These are phyloP conservation scores for Stromatinia cepivora DNA, from an alignment of 2,329 filamentous ascomycete genomes.

Conservation along the genomic window DNA sequence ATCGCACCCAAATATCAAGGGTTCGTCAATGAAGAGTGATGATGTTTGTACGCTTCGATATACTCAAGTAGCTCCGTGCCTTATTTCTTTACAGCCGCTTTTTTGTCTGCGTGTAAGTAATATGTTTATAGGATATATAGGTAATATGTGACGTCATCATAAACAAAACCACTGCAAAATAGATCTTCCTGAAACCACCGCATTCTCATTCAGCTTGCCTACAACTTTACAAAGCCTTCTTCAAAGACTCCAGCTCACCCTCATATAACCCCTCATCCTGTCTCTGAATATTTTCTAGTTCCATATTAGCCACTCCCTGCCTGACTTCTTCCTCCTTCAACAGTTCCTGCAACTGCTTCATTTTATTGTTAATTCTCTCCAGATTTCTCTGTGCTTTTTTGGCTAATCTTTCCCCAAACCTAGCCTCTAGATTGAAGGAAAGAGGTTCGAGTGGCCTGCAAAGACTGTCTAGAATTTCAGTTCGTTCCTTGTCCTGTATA, in stretches of 20 bases:
- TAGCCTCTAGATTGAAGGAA: slow-evolving; percentile 4
- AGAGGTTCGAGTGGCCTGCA: background rate
- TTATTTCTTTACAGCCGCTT: too few species aligned
- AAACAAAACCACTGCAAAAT: background rate
- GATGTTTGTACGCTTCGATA: too few species aligned
- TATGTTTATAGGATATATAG: background rate
- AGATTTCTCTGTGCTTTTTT: background rate
- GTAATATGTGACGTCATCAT: background rate
- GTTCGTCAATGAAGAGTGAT: background rate
- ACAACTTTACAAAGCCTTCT: background rate
- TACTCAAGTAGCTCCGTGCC: too few species aligned
- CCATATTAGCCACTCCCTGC: background rate
- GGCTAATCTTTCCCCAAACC: background rate
- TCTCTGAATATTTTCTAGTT: background rate
- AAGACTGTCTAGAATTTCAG: background rate
- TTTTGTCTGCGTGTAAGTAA: background rate
- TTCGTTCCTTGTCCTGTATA: background rate
- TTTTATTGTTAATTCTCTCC: background rate
- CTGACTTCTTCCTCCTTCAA: background rate
- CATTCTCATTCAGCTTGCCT: background rate
- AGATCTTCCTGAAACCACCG: background rate
- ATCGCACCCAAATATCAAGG: background rate
- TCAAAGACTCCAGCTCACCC: background rate
- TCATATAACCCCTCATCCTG: background rate
- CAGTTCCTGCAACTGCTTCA: background rate